A percentile compares a stretch with the other conserved stretches of the same genome.
Conservation (phyloP, 2,329 filamentous ascomycete species). For the Apiospora hydei region DNA sequence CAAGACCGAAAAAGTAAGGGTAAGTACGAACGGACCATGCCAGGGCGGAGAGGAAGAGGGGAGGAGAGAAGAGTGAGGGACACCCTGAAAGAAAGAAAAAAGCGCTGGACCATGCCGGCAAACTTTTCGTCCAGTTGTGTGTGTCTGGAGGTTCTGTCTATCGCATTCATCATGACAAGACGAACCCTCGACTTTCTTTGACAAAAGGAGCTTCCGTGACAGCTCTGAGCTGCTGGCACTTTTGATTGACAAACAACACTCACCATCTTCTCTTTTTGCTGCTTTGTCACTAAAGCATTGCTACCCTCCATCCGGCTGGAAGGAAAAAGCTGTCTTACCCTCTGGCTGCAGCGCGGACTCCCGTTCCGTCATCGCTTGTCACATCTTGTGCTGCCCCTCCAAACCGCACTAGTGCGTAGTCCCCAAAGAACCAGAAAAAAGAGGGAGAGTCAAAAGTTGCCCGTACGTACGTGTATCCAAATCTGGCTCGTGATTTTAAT, state of each 20-base stretch:
- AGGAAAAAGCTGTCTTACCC: not conserved
- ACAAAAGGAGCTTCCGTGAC: slow-evolving; percentile 5
- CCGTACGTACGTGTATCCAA: not conserved
- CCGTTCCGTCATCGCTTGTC: slow-evolving; percentile 20
- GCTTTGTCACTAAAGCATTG: not conserved
- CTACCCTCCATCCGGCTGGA: not conserved
- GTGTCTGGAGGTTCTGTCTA: not conserved
- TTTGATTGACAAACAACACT: not conserved
- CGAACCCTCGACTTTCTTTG: slow-evolving; percentile 8
- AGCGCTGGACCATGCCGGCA: not conserved
- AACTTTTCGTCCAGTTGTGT: slow-evolving; percentile 11
- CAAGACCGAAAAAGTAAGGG: not conserved
- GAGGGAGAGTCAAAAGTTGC: slow-evolving; percentile 1
- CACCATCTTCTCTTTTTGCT: not conserved
- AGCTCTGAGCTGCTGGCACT: slow-evolving; percentile 15
- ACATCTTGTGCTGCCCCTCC: slow-evolving; percentile 19
- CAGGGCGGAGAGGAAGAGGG: not conserved
- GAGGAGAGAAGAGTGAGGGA: not conserved
- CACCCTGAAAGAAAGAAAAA: not conserved
- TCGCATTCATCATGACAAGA: slow-evolving; percentile 20
- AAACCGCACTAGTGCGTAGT: slow-evolving; percentile 7
- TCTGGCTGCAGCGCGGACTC: slow-evolving; percentile 1
- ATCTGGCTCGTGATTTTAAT: not conserved
- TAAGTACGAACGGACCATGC: not conserved
- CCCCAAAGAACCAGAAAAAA: slow-evolving; percentile 15